Evolutionary conservation across 139 green algal genomes (phyloP).

Genomic region (Coelastrella sp.): DNA sequence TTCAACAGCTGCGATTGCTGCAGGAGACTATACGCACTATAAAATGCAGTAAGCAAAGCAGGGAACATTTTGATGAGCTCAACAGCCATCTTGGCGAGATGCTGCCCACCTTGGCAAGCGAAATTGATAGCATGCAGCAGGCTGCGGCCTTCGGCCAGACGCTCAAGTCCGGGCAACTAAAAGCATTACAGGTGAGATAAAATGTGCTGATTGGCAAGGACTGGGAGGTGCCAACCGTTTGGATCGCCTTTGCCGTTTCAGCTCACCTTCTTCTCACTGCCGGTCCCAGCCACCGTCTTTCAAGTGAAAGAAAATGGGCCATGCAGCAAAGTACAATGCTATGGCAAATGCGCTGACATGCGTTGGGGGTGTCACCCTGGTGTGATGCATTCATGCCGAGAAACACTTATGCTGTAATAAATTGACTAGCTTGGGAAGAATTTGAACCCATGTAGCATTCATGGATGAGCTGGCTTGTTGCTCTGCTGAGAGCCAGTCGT

Average conservation of each 20-base stretch:
- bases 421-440: too few species aligned
- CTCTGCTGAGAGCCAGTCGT: too few species aligned
- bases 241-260: not conserved
- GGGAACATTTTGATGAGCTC: not conserved
- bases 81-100: constrained; percentile 11
- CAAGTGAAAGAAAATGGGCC: too few species aligned
- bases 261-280: not conserved
- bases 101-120: not conserved
- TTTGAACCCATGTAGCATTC: too few species aligned
- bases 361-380: too few species aligned
- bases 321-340: too few species aligned
- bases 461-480: too few species aligned
- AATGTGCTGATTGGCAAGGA: not conserved
- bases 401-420: too few species aligned
- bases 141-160: constrained; percentile 38
- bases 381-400: too few species aligned
- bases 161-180: constrained; percentile 30
- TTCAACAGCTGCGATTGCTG: not conserved
- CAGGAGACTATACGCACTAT: not conserved
- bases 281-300: too few species aligned
- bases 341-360: too few species aligned
- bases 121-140: constrained; percentile 30
- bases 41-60: constrained; percentile 1
- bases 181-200: constrained; percentile 24
- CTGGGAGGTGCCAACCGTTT: not conserved